Evolutionary conservation across 176 grass and related monocot genomes (phyloP), one percentile per base, ranked within the genome.

Genomic region (Luzula sylvatica): DNA sequence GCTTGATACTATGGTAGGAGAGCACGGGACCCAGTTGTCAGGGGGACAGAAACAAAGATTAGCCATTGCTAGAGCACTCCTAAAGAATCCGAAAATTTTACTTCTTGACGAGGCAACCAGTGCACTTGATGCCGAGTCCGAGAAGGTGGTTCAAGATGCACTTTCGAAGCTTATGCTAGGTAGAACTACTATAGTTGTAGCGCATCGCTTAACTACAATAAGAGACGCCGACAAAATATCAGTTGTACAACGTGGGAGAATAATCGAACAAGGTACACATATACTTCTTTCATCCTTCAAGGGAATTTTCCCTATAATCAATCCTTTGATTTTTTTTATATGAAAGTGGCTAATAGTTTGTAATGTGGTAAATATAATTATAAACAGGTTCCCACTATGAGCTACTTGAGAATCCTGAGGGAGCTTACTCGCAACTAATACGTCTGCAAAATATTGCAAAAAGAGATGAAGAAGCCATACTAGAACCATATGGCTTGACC

Each of bases 11-110:
- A 78, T 85, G 76, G 80, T 92, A 20, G 87, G 80, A 32, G 80
- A 92, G 58, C 80, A 81, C 41, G 86, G 80, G 12, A 78, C 76
- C 7, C 87, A 92, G 8, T 65, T 92, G 40, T 92, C 86, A 4
- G 80, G 80, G 24, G 80, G 86, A 35, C 86, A 90, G 44, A 90
- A 90, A 44, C 86, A 90, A 53, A 76, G 80, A 24, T 83, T 90
- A 61, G 75, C 76, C 54, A 84, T 92, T 53, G 80, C 86, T 63
- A 84, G 86, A 67, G 80, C 76, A 43, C 84, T 92, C 52, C 45
- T 92, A 39, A 92, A 92, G 59, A 72, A 92, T 47, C 86, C 76
- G 2, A 84, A 50, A 23, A 84, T 92, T 64, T 48, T 90, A 50
- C 68, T 90, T 50, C 76, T 81, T 42, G 80, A 85, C 50, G 86